Evolutionary conservation across 108 stramenopile species (phyloP).

Genomic region (Cyclotella choctawhatcheeana): DNA sequence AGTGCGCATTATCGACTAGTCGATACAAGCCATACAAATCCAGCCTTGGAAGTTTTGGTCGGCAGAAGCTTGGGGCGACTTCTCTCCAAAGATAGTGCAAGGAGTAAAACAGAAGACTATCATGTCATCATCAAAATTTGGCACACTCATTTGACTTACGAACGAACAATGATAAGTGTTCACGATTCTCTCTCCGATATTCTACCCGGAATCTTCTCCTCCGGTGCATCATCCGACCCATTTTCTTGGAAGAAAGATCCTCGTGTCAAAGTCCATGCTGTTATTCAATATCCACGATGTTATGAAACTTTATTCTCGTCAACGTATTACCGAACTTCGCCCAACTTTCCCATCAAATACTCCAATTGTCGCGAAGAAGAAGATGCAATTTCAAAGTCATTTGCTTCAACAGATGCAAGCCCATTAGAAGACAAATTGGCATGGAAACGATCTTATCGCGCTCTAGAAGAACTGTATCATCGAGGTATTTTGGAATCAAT

Average conservation of each 20-base stretch:
- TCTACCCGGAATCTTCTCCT: slow-evolving; percentile 10
- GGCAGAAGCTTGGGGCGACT: slow-evolving; percentile 29
- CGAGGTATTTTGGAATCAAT: slow-evolving; percentile 61
- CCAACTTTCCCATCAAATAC: slow-evolving; percentile 51
- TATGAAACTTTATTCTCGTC: slow-evolving; percentile 58
- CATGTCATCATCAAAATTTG: slow-evolving; percentile 88
- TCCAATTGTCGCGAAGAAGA: slow-evolving; percentile 81
- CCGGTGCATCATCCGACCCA: slow-evolving; percentile 14
- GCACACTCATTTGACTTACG: slow-evolving; percentile 89
- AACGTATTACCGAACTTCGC: slow-evolving; percentile 14
- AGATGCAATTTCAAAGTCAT: slow-evolving; percentile 37
- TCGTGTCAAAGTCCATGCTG: slow-evolving; percentile 60
- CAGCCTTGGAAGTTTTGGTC: slow-evolving; percentile 37
- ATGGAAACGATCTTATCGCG: slow-evolving; percentile 80
- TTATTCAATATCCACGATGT: slow-evolving; percentile 86
- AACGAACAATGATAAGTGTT: slow-evolving; percentile 70
- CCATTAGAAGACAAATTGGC: slow-evolving; percentile 75
- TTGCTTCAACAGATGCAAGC: slow-evolving; percentile 47
- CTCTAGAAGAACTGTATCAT: slow-evolving; percentile 74
- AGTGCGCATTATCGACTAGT: slow-evolving; percentile 49
- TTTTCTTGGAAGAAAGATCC: slow-evolving; percentile 4
- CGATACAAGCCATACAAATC: slow-evolving; percentile 62
- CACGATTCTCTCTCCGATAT: slow-evolving; percentile 55
- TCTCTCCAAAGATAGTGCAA: neutral
- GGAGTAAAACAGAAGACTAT: slow-evolving; percentile 42